Evolutionary conservation across 2,329 filamentous ascomycete species (phyloP).

Genomic region (Fusarium cicatricum): DNA sequence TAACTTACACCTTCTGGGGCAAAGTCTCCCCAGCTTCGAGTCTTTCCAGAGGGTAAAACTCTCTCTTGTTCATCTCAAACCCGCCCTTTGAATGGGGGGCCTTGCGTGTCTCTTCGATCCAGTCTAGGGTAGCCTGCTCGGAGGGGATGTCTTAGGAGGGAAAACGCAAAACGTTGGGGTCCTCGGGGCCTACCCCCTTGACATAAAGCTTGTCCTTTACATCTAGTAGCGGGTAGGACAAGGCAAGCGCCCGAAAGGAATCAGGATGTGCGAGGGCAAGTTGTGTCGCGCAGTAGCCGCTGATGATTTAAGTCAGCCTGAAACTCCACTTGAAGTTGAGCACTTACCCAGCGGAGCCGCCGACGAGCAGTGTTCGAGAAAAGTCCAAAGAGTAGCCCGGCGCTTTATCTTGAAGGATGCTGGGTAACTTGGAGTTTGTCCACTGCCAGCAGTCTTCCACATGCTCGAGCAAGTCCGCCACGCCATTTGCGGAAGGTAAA

Average conservation of each 20-base stretch:
- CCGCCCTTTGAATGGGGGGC: constrained; percentile 6
- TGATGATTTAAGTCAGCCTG: background rate
- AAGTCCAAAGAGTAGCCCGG: constrained; percentile 23
- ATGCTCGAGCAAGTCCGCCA: constrained; percentile 40
- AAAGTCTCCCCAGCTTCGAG: constrained; percentile 22
- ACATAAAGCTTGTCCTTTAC: constrained; percentile 27
- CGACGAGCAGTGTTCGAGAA: constrained; percentile 19
- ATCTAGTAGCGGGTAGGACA: constrained; percentile 36
- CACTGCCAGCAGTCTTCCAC: constrained; percentile 42
- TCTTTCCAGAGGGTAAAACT: constrained; percentile 27
- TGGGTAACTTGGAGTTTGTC: constrained; percentile 12
- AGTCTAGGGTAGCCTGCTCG: constrained; percentile 15
- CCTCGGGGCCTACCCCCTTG: constrained; percentile 7
- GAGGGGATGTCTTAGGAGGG: constrained; percentile 18
- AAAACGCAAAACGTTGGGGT: constrained; percentile 20
- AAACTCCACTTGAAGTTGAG: fast-evolving
- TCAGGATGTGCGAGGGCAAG: constrained; percentile 35
- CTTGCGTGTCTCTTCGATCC: constrained; percentile 28
- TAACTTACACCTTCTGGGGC: constrained; percentile 27
- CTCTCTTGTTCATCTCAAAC: constrained; percentile 8
- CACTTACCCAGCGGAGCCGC: constrained; percentile 33
- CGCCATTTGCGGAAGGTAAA: constrained; percentile 34
- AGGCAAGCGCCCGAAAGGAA: constrained; percentile 24
- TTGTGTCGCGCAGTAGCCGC: constrained; percentile 37
- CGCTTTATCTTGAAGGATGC: constrained; percentile 2